Evolutionary conservation across 1,139 yeast species (phyloP).

Genomic region (Ogataea hybrid): DNA sequence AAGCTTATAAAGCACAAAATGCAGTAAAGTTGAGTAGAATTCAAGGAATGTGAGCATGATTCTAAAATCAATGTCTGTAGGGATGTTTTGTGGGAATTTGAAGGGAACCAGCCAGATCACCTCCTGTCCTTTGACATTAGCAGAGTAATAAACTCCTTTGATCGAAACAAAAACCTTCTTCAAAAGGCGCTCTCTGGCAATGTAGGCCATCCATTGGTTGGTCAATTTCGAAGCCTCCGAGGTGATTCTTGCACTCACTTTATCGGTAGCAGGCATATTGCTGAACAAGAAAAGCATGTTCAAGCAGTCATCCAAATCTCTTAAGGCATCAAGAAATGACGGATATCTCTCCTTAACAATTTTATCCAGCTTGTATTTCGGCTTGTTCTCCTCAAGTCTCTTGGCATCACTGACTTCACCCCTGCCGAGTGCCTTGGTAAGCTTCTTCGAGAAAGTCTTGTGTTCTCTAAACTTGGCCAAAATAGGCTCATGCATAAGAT

Average conservation of each 20-base stretch:
- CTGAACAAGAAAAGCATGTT: constrained; percentile 93
- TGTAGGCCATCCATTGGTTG: constrained; percentile 94
- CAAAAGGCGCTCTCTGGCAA: constrained; percentile 78
- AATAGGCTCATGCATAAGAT: constrained; percentile 93
- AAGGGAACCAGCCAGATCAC: constrained; percentile 96
- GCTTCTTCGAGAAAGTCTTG: constrained; percentile 88
- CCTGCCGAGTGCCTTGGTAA: constrained; percentile 86
- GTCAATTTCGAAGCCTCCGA: constrained; percentile 83
- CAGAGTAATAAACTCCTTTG: constrained; percentile 96
- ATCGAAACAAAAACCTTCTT: constrained; percentile 93
- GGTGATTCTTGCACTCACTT: constrained; percentile 74
- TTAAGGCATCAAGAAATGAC: constrained; percentile 83
- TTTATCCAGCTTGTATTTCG: constrained; percentile 83
- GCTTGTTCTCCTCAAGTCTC: constrained; percentile 75
- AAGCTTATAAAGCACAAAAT: constrained; percentile 80
- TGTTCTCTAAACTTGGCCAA: constrained; percentile 91
- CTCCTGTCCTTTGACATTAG: constrained; percentile 85
- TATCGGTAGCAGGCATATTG: constrained; percentile 91
- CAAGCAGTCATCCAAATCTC: constrained; percentile 94
- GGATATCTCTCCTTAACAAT: constrained; percentile 96
- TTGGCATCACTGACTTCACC: constrained; percentile 91
- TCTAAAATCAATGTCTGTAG: constrained; percentile 91
- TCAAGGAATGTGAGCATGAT: constrained; percentile 97
- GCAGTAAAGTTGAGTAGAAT: constrained; percentile 88
- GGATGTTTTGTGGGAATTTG: constrained; percentile 94